Evolutionary conservation across 1,284 basidiomycete genomes (phyloP), one percentile per base, ranked within the genome.

Genomic region (Farysia itapuensis): DNA sequence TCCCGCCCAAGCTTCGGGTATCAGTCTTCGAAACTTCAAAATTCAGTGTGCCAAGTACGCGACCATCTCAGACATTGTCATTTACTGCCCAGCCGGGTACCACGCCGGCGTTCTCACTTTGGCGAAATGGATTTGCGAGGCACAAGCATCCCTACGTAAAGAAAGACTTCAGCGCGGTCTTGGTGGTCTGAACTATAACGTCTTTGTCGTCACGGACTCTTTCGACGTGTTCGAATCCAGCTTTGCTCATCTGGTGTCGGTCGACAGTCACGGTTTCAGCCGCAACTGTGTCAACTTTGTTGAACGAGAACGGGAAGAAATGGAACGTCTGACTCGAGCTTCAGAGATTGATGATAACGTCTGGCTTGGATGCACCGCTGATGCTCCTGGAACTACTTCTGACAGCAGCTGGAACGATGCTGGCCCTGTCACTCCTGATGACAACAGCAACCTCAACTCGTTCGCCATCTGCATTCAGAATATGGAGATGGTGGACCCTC

Each of bases 31-130:
- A 43, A 72, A 71, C 47, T 75, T 74, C 43, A 52, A 51, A 40
- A 65, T 67, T 18, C 67, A 81, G 77, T 73, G 79, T 80, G 80
- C 82, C 67, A 90, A 93, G 66, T 92, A 91, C 72, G 86, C 89
- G 0, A 88, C 88, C 2, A 81, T 95, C 29, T 90, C 88, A 36
- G 91, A 95, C 74, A 84, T 95, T 53, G 84, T 93, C 52, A 80
- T 94, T 35, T 94, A 93, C 78, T 87, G 69, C 32, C 72, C 74
- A 22, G 53, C 54, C 15, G 70, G 74, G 31, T 44, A 67, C 11
- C 69, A 71, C 23, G 37, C 61, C 8, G 67, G 64, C 26, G 67
- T 50, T 4, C 37, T 71, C 18, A 45, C 44, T 14, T 48, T 70
- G 4, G 73, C 73, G 32, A 49, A 53, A 24, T 65, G 63, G 39